Conservation (phyloP, 495 filamentous ascomycete genomes). For the Pyrenula aspistea region DNA sequence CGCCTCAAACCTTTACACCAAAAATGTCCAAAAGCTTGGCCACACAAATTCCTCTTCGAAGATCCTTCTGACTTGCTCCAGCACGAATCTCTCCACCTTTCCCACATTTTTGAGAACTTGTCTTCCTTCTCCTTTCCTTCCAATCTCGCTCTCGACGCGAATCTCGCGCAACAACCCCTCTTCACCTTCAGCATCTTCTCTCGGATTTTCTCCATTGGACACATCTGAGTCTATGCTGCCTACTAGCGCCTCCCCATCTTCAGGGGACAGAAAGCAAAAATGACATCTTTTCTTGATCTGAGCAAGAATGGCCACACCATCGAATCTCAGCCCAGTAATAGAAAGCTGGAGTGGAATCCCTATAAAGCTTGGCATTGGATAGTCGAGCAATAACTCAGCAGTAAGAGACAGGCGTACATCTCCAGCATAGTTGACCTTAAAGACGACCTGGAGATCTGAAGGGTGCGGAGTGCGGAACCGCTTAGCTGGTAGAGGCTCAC, state of each 20-base stretch:
- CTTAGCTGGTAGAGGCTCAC: slow-evolving; percentile 20
- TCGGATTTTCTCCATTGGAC: slow-evolving; percentile 12
- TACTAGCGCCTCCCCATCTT: slow-evolving; percentile 63
- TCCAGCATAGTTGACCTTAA: slow-evolving; percentile 77
- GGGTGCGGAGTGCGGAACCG: slow-evolving; percentile 4
- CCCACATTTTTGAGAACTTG: slow-evolving; percentile 96
- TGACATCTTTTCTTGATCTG: slow-evolving; percentile 71
- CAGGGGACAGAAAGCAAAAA: slow-evolving; percentile 83
- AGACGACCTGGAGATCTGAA: slow-evolving; percentile 75
- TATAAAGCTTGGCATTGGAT: slow-evolving; percentile 94
- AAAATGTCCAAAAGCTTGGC: slow-evolving; percentile 95
- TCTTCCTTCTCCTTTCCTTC: slow-evolving; percentile 76
- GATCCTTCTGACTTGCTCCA: slow-evolving; percentile 90
- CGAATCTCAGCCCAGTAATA: slow-evolving; percentile 87
- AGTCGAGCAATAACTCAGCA: slow-evolving; percentile 89
- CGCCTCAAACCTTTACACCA: slow-evolving; percentile 52
- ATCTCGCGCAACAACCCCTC: slow-evolving; percentile 83
- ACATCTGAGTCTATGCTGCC: slow-evolving; percentile 22
- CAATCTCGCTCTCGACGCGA: slow-evolving; percentile 93
- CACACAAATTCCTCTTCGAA: slow-evolving; percentile 98
- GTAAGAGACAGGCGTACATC: slow-evolving; percentile 78
- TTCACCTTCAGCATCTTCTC: slow-evolving; percentile 9
- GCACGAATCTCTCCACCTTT: slow-evolving; percentile 93
- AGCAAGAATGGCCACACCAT: slow-evolving; percentile 83
- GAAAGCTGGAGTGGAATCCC: slow-evolving; percentile 83